Conservation (phyloP, 345 rosid species). For the Lepidium sativum region DNA sequence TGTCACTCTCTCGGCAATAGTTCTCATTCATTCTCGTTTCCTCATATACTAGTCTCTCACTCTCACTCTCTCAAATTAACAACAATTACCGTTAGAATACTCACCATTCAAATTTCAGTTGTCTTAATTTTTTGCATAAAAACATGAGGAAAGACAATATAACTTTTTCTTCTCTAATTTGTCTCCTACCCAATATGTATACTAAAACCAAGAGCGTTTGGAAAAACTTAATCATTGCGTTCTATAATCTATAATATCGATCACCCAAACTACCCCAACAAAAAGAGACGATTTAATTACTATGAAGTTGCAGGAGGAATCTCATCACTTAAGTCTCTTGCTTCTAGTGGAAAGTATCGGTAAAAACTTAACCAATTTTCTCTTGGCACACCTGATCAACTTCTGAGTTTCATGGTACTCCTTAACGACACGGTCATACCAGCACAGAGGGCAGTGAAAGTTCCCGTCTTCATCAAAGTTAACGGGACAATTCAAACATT, state of each 20-base stretch:
- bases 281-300: neutral
- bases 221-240: neutral
- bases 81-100: too few relatives aligned
- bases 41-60: too few relatives aligned
- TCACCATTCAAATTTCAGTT: too few relatives aligned
- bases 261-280: neutral
- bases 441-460: slow-evolving; percentile 21
- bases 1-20: too few relatives aligned
- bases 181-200: neutral
- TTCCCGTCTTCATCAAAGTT: slow-evolving; percentile 5
- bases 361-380: slow-evolving; percentile 3
- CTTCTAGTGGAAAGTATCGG: neutral
- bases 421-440: slow-evolving; percentile 5
- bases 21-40: too few relatives aligned
- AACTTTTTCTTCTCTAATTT: neutral
- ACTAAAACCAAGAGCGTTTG: neutral
- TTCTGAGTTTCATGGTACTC: slow-evolving; percentile 15
- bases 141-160: neutral
- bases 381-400: slow-evolving; percentile 6
- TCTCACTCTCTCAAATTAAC: too few relatives aligned
- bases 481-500: slow-evolving; percentile 6
- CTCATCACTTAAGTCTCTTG: slow-evolving; percentile 14
- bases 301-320: neutral
- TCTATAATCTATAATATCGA: neutral
- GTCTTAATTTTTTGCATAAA: neutral